phyloP scores from a whole-genome alignment of 2,329 filamentous ascomycete species.

The Fusarium tricinctum region DNA sequence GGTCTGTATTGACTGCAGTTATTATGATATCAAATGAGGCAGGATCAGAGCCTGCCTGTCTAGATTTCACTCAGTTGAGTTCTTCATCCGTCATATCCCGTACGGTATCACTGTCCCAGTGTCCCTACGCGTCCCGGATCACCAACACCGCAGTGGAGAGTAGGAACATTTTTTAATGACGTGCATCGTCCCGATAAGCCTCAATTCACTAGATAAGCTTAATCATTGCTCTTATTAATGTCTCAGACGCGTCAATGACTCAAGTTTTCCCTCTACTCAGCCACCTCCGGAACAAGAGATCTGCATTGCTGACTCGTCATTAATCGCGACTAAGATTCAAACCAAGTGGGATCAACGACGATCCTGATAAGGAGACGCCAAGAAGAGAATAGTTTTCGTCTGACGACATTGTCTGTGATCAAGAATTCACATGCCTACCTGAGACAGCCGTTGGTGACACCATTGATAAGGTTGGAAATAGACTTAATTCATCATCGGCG shows the following conservation, averaged over 20 bases:
- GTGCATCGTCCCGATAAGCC: constrained; percentile 2
- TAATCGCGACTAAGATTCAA: constrained; percentile 8
- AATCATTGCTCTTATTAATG: constrained; percentile 35
- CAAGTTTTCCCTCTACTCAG: constrained; percentile 8
- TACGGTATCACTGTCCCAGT: too few species aligned
- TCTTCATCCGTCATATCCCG: too few species aligned
- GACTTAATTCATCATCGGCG: constrained; percentile 37
- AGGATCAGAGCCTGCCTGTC: too few species aligned
- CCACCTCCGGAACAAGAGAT: constrained; percentile 26
- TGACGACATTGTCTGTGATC: constrained; percentile 20
- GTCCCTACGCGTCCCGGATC: too few species aligned
- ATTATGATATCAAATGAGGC: too few species aligned
- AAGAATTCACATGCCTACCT: constrained; percentile 5
- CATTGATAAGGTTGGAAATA: constrained; percentile 47
- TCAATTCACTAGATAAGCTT: constrained; percentile 37
- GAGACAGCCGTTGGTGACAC: constrained; percentile 26
- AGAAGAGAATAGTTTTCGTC: background rate
- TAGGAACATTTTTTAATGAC: background rate
- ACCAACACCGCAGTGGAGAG: too few species aligned
- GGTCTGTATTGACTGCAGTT: too few species aligned
- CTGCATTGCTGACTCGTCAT: constrained; percentile 31
- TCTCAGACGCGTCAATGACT: constrained; percentile 43
- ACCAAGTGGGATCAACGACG: constrained; percentile 23
- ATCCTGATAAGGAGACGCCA: constrained; percentile 36
- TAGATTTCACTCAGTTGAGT: too few species aligned